Conservation (phyloP, 2,329 filamentous ascomycete species). For the Phaeoacremonium minimum region DNA sequence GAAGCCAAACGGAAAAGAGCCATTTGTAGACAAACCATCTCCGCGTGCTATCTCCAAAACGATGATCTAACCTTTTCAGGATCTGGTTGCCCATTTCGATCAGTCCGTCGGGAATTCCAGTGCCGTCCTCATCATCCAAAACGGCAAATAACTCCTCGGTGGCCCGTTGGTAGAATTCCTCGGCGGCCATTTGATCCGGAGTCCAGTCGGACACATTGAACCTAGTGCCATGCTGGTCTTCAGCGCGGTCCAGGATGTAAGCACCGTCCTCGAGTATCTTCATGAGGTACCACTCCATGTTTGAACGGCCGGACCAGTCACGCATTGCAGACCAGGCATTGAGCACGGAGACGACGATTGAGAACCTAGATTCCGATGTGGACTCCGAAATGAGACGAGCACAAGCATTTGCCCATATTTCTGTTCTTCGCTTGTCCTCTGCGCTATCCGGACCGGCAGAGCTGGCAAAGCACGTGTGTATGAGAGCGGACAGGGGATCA, state of each 20-base stretch:
- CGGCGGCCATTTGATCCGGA: conserved; percentile 73
- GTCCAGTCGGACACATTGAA: conserved; percentile 70
- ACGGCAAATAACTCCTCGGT: conserved; percentile 79
- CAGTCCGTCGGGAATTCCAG: conserved; percentile 81
- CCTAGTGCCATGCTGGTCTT: conserved; percentile 69
- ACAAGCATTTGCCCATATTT: conserved; percentile 85
- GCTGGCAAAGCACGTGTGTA: conserved; percentile 87
- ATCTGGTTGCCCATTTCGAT: conserved; percentile 83
- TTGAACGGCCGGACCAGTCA: conserved; percentile 84
- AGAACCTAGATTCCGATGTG: conserved; percentile 70
- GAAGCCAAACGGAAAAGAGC: conserved; percentile 84
- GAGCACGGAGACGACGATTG: conserved; percentile 74
- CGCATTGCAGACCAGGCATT: conserved; percentile 84
- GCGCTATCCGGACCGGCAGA: conserved; percentile 76
- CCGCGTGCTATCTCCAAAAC: conserved; percentile 69
- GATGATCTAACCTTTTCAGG: conserved; percentile 68
- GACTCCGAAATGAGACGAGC: conserved; percentile 76
- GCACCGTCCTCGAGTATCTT: conserved; percentile 89
- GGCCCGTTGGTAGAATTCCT: conserved; percentile 83
- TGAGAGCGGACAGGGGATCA: conserved; percentile 77
- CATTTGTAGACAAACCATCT: conserved; percentile 86
- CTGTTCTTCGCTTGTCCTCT: conserved; percentile 74
- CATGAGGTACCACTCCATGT: conserved; percentile 93
- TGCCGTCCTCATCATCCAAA: conserved; percentile 77
- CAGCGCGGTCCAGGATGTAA: conserved; percentile 81